Percentiles rank a stretch among this genome's conserved stretches.
Conservation (phyloP, 169 alveolate species). For the Eimeria tenella region DNA sequence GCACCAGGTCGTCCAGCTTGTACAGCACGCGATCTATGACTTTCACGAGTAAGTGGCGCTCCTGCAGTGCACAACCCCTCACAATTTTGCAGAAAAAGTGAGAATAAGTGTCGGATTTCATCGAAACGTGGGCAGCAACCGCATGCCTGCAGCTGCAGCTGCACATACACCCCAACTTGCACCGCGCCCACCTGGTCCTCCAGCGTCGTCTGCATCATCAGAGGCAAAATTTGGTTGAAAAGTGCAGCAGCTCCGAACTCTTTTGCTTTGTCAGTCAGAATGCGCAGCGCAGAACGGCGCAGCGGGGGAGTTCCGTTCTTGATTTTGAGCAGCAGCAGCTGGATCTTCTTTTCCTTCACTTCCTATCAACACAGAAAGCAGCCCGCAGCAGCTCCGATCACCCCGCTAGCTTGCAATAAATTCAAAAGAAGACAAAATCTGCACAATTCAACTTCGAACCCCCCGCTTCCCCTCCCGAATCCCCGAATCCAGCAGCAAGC, state of each 20-base stretch:
- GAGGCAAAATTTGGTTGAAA: slow-evolving; percentile 97
- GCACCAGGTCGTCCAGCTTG: slow-evolving; percentile 97
- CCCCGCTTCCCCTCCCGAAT: background rate
- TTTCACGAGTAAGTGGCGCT: slow-evolving; percentile 98
- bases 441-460: background rate
- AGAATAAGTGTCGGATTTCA: background rate
- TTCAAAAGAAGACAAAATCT: too few relatives aligned
- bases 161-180: background rate
- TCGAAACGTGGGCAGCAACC: background rate
- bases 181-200: slow-evolving; percentile 88
- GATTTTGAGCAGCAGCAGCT: slow-evolving; percentile 96
- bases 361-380: slow-evolving; percentile 86
- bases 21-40: slow-evolving; percentile 98
- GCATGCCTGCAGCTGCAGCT: background rate
- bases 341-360: slow-evolving; percentile 96
- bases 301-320: slow-evolving; percentile 99
- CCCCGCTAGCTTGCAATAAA: background rate
- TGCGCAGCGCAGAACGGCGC: slow-evolving; percentile 96
- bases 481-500: too few relatives aligned
- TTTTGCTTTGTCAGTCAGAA: slow-evolving; percentile 97
- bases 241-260: slow-evolving; percentile 98
- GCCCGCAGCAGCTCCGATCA: background rate
- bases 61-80: slow-evolving; percentile 87
- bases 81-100: background rate
- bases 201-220: slow-evolving; percentile 98